Conservation (phyloP, 176 grass and related monocot genomes). For the Aegilops longissima region DNA sequence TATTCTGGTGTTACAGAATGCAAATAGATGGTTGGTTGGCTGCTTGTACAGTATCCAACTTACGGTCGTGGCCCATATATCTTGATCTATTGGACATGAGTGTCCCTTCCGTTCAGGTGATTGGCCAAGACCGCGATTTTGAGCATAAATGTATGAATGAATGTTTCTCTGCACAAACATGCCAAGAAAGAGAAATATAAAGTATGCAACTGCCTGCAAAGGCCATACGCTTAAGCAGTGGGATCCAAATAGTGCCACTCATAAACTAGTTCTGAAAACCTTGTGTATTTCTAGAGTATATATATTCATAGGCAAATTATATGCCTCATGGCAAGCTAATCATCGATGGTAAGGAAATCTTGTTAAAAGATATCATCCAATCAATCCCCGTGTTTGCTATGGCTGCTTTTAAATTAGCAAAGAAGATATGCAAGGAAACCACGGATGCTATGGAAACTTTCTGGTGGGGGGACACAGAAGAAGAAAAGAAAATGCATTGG, state of each 20-base stretch:
- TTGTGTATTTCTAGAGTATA: background rate
- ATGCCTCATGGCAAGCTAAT: background rate
- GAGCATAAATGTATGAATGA: constrained; percentile 94
- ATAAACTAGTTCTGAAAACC: background rate
- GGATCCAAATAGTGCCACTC: background rate
- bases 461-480: too few species aligned
- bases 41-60: constrained; percentile 30
- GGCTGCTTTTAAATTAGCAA: too few species aligned
- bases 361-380: too few species aligned
- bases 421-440: too few species aligned
- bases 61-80: constrained; percentile 84
- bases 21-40: background rate
- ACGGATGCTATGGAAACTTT: too few species aligned
- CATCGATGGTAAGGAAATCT: background rate
- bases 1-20: background rate
- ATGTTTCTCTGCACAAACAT: constrained; percentile 67
- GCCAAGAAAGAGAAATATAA: constrained; percentile 18
- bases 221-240: background rate
- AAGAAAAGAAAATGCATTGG: too few species aligned
- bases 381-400: too few species aligned
- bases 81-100: constrained; percentile 82
- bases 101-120: constrained; percentile 92
- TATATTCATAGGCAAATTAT: background rate
- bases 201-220: background rate
- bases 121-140: constrained; percentile 83